Conservation (phyloP, 345 rosid genomes). For the Eucalyptus tenuipes region DNA sequence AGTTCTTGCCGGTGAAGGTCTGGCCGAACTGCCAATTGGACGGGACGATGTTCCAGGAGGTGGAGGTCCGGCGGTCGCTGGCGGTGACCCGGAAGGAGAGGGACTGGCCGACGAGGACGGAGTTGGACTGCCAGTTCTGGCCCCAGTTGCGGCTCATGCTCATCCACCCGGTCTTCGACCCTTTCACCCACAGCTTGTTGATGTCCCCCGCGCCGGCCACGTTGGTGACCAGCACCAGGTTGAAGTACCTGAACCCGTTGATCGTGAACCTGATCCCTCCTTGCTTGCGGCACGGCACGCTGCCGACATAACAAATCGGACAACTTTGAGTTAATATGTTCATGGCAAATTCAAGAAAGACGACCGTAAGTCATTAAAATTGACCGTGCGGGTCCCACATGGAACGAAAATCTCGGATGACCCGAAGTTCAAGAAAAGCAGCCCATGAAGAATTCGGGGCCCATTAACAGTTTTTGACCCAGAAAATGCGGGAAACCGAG, state of each 20-base stretch:
- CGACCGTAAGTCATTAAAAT: background rate
- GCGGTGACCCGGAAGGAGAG: constrained; percentile 37
- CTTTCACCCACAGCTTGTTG: constrained; percentile 37
- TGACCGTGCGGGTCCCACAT: background rate
- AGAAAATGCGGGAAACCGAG: background rate
- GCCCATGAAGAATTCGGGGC: background rate
- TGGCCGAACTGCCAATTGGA: constrained; percentile 46
- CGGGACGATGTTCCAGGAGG: constrained; percentile 33
- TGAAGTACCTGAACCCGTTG: constrained; percentile 66
- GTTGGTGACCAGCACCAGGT: constrained; percentile 51
- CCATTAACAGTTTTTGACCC: background rate
- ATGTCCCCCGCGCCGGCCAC: constrained; percentile 69
- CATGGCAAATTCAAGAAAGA: background rate
- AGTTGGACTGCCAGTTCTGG: constrained; percentile 66
- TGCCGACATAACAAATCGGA: background rate
- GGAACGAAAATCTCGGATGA: background rate
- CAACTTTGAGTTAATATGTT: background rate
- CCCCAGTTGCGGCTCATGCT: constrained; percentile 67
- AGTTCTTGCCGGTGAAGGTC: constrained; percentile 48
- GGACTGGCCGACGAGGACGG: constrained; percentile 42
- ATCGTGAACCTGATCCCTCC: constrained; percentile 64
- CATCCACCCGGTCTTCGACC: constrained; percentile 47
- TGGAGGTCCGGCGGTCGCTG: constrained; percentile 37
- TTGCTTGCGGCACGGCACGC: constrained; percentile 45
- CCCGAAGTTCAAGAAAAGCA: background rate